These are phyloP conservation scores for Metschnikowia drakensbergensis DNA, from an alignment of 805 yeast genomes.

Conservation along the genomic window DNA sequence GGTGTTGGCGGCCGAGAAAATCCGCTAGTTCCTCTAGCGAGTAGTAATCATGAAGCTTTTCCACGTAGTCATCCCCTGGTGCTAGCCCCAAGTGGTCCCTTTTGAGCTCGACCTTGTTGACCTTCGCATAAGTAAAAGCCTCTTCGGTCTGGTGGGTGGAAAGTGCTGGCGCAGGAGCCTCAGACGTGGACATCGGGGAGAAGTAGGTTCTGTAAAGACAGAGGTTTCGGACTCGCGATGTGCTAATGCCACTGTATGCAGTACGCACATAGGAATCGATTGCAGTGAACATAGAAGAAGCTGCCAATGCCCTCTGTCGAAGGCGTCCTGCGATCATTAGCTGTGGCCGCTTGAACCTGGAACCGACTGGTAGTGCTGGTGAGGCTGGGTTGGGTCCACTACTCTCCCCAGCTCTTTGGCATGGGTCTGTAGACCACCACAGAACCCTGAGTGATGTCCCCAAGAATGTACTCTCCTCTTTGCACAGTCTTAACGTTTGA, in stretches of 20 bases:
- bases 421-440: constrained; percentile 47
- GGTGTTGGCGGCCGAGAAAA: constrained; percentile 30
- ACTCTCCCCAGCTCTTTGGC: constrained; percentile 40
- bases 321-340: no score
- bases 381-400: background rate
- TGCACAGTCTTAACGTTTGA: constrained; percentile 40
- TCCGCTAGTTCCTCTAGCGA: constrained; percentile 45
- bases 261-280: background rate
- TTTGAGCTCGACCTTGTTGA: constrained; percentile 21
- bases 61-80: constrained; percentile 25
- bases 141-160: constrained; percentile 70
- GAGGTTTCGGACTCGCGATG: background rate
- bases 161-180: constrained; percentile 57
- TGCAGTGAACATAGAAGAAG: no score
- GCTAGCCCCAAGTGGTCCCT: constrained; percentile 29
- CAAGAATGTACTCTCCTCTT: constrained; percentile 35
- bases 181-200: constrained; percentile 10
- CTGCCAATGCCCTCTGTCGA: no score
- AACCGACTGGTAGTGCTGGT: no score
- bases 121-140: constrained; percentile 47
- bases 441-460: constrained; percentile 40
- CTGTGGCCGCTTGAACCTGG: no score
- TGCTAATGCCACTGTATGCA: background rate
- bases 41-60: constrained; percentile 49
- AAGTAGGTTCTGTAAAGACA: background rate